Evolutionary conservation across 805 yeast species (phyloP).

Genomic region (Suhomyces sp.): DNA sequence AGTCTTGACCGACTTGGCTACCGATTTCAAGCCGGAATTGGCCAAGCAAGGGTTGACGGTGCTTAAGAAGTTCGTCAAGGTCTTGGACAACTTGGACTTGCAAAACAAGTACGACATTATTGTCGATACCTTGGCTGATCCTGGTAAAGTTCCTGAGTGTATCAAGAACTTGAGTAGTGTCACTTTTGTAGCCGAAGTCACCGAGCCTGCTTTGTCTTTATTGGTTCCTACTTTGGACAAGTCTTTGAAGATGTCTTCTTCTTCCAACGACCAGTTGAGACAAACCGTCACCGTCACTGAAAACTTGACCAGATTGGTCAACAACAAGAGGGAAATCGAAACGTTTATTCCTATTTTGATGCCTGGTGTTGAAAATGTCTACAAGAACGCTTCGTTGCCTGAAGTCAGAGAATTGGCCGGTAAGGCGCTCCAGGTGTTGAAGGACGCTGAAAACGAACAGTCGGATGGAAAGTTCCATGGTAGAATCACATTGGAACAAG

Average conservation of each 20-base stretch:
- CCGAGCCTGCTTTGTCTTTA: conserved; percentile 89
- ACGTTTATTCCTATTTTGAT: conserved; percentile 77
- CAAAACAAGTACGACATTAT: conserved; percentile 78
- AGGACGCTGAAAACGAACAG: conserved; percentile 71
- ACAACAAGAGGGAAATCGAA: conserved; percentile 89
- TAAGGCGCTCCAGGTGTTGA: conserved; percentile 78
- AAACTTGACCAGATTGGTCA: conserved; percentile 91
- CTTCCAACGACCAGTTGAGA: conserved; percentile 94
- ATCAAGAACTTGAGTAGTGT: conserved; percentile 87
- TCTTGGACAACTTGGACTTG: conserved; percentile 89
- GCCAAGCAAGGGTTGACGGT: conserved; percentile 79
- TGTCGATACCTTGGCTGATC: conserved; percentile 87
- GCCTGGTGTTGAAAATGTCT: conserved; percentile 91
- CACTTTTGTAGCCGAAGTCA: conserved; percentile 97
- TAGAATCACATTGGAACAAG: conserved; percentile 56
- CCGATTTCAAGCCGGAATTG: conserved; percentile 95
- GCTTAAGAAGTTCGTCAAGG: conserved; percentile 67
- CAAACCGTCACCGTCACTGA: conserved; percentile 96
- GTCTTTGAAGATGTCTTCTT: conserved; percentile 80
- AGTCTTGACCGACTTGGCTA: conserved; percentile 79
- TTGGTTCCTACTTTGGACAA: conserved; percentile 90
- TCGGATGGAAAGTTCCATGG: conserved; percentile 76
- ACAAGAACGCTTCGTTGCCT: conserved; percentile 87
- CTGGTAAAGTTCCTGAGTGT: conserved; percentile 82
- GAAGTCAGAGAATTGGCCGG: conserved; percentile 93